Conservation (phyloP, 768 basidiomycete genomes). For the Mycena belliarum region DNA sequence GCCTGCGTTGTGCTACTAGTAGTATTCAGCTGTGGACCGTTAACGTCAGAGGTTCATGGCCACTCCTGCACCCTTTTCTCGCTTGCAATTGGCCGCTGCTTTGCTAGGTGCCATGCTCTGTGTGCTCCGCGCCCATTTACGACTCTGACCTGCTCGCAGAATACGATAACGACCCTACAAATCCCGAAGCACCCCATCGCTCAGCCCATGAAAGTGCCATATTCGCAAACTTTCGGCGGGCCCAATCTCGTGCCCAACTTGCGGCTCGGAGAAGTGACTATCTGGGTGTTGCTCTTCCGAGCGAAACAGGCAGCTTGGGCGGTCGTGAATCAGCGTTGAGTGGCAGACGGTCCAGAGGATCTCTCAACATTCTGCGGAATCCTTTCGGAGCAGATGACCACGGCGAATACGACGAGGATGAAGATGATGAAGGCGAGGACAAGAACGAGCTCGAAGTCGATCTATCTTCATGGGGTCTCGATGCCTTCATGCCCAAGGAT, state of each 20-base stretch:
- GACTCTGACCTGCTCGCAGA: constrained; percentile 44
- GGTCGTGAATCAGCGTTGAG: constrained; percentile 51
- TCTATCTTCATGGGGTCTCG: constrained; percentile 82
- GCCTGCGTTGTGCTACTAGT: too few relatives aligned
- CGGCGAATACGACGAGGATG: constrained; percentile 55
- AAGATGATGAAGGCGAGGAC: constrained; percentile 38
- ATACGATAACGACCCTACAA: constrained; percentile 85
- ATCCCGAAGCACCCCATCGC: constrained; percentile 59
- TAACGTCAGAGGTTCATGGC: constrained; percentile 13
- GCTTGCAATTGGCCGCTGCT: constrained; percentile 85
- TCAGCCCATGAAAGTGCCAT: constrained; percentile 85
- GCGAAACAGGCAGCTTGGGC: constrained; percentile 50
- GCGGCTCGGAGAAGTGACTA: constrained; percentile 61
- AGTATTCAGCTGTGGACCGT: too few relatives aligned
- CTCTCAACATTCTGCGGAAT: constrained; percentile 67
- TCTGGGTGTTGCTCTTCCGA: constrained; percentile 67
- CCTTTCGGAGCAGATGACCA: constrained; percentile 71
- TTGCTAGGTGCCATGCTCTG: constrained; percentile 61
- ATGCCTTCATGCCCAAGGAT: constrained; percentile 68
- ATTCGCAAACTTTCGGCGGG: constrained; percentile 74
- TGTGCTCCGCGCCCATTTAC: not conserved
- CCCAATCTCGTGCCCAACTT: constrained; percentile 45
- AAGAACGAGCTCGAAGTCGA: constrained; percentile 72
- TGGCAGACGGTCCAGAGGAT: constrained; percentile 52
- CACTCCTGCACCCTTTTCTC: constrained; percentile 63